A percentile compares a stretch with the other conserved stretches of the same genome.
phyloP scores from a whole-genome alignment of 2,329 filamentous ascomycete genomes.

The Colletotrichum karsti region DNA sequence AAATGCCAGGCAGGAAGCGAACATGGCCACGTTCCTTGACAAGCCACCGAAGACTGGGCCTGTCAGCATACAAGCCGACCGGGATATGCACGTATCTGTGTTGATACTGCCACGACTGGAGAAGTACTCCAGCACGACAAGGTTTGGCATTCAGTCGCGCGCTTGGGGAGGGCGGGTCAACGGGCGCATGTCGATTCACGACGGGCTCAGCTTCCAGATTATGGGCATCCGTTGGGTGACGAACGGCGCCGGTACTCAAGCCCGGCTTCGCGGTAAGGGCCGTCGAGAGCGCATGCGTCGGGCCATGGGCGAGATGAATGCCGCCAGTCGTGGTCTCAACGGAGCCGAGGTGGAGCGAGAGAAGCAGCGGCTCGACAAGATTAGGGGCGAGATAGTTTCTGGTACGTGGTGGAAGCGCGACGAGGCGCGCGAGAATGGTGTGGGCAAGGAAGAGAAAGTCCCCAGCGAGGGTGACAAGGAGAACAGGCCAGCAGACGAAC shows the following conservation, averaged over 20 bases:
- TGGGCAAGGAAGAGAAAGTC: conserved; percentile 38
- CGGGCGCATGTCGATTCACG: conserved; percentile 63
- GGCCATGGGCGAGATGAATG: conserved; percentile 61
- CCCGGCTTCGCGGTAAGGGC: conserved; percentile 63
- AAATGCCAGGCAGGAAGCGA: conserved; percentile 44
- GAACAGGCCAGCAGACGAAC: conserved; percentile 44
- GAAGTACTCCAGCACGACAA: conserved; percentile 77
- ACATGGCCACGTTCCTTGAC: conserved; percentile 52
- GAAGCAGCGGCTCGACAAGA: conserved; percentile 30
- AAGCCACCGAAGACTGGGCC: conserved; percentile 68
- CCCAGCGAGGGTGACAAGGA: conserved; percentile 56
- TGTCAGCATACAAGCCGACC: conserved; percentile 69
- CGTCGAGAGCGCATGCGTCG: conserved; percentile 65
- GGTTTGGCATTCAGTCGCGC: conserved; percentile 84
- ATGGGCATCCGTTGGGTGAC: conserved; percentile 85
- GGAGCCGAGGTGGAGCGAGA: conserved; percentile 22
- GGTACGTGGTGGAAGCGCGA: conserved; percentile 45
- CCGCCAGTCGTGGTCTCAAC: conserved; percentile 31
- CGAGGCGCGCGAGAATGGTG: conserved; percentile 31
- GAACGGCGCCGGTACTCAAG: conserved; percentile 71
- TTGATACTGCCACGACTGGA: conserved; percentile 83
- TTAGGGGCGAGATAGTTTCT: conserved; percentile 39
- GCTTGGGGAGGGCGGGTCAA: conserved; percentile 72
- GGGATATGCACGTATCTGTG: conserved; percentile 88
- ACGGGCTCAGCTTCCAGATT: conserved; percentile 91